A percentile compares a stretch with the other conserved stretches of the same genome.
These are phyloP conservation scores for Cladosporium velox DNA, from an alignment of 2,329 filamentous ascomycete species.

Conservation along the genomic window DNA sequence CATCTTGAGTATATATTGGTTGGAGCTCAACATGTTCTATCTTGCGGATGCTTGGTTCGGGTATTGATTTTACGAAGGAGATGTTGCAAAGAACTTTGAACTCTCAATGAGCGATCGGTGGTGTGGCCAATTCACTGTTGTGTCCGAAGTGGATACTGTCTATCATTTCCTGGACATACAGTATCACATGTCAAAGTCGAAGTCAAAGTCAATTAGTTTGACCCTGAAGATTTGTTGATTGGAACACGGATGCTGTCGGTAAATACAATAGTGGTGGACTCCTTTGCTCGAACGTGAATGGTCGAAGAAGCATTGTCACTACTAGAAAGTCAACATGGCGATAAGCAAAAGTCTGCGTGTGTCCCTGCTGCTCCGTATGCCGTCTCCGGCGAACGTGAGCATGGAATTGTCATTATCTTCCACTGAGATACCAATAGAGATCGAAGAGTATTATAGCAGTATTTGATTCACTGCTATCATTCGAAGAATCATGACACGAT, in stretches of 20 bases:
- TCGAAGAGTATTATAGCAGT: background rate
- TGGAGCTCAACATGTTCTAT: background rate
- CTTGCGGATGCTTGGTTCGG: background rate
- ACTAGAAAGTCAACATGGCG: background rate
- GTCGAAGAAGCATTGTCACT: background rate
- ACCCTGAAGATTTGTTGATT: background rate
- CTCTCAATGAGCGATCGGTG: too few species aligned
- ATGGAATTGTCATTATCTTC: background rate
- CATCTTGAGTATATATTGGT: slow-evolving; percentile 1
- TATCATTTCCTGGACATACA: background rate
- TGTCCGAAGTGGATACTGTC: background rate
- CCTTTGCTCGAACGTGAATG: background rate
- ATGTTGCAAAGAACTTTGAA: background rate
- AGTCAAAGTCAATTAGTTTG: background rate
- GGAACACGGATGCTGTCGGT: background rate
- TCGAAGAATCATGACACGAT: background rate
- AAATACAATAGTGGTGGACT: background rate
- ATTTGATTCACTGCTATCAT: too few species aligned
- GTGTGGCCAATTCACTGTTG: too few species aligned
- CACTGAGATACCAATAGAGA: background rate
- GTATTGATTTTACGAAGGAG: background rate
- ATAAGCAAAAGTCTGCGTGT: background rate
- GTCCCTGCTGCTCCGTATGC: background rate
- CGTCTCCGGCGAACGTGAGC: background rate
- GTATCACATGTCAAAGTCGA: background rate